A percentile compares a stretch with the other conserved stretches of the same genome.
Conservation (phyloP, 495 filamentous ascomycete species). For the Beverwykella pulmonaria region DNA sequence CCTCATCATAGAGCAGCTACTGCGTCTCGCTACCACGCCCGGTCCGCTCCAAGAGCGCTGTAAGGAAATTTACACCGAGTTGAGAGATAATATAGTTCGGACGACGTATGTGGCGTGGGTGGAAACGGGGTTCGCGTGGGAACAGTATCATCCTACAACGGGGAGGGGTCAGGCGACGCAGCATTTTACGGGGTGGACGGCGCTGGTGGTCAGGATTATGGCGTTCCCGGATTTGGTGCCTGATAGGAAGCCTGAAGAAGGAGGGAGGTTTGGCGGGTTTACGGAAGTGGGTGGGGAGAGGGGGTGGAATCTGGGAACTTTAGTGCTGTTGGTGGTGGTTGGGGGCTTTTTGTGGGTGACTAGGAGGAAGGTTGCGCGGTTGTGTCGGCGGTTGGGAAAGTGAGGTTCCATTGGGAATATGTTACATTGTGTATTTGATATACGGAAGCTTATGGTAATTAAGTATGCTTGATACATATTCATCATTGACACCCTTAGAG, state of each 20-base stretch:
- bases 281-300: conserved; percentile 5
- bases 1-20: conserved; percentile 74
- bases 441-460: no score
- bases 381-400: conserved; percentile 2
- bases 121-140: conserved; percentile 94
- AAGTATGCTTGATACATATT: no score
- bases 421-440: no score
- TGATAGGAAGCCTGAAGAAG: not conserved
- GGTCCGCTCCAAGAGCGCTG: conserved; percentile 75
- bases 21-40: conserved; percentile 58
- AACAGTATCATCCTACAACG: conserved; percentile 93
- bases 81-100: conserved; percentile 81
- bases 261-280: conserved; percentile 1
- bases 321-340: not conserved
- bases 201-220: conserved; percentile 65
- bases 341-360: conserved; percentile 4
- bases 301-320: not conserved
- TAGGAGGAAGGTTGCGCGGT: conserved; percentile 16
- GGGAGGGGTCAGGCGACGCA: conserved; percentile 92
- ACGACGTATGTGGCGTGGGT: conserved; percentile 86
- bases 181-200: conserved; percentile 98
- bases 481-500: no score
- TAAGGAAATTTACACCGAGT: conserved; percentile 68
- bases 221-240: conserved; percentile 21
- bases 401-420: not conserved